Evolutionary conservation across 163 green algal species (phyloP), one percentile per base, ranked within the genome.

Genomic region (Prototheca wickerhamii): DNA sequence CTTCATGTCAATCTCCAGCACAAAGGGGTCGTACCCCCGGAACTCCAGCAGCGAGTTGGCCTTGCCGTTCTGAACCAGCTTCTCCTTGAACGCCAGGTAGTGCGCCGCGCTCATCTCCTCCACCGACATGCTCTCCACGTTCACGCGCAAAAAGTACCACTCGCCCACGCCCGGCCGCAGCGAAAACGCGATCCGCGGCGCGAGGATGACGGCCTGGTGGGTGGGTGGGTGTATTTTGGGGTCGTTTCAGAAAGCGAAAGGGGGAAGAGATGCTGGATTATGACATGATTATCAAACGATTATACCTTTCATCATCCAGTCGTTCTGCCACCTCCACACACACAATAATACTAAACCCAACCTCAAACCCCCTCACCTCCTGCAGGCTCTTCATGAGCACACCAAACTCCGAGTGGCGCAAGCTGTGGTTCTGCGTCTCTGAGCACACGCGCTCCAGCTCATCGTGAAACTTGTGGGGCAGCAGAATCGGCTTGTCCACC

Each of bases 51-150:
- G 15, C 42, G 29, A 1, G 53, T 37, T 37, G 28, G 53, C 53
- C 29, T 50, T 57, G 20, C 28, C 59, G 4, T 59, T 46, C 43
- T 61, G 59, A 17, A 74, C 68, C n/a, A 88, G 74, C 10, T 78
- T 76, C 70, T 91, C 85, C 62, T 92, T 92, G 69, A 91, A 85
- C 0, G 70, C 78, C 33, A 92, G 73, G 73, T 91, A 92, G 42
- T 84, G 62, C 6, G 68, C 65, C 1, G 72, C 65, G 2, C 52
- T 73, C 37, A 92, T 69, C 43, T 80, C 73, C 40, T 87, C 64
- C 23, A 81, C 79, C 2, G 59, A 56, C 69, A 91, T 76, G 51
- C 74, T 63, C n/a, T 86, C 72, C 18, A 65, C 64, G 44, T 79
- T 72, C 33, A 92, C 70, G 28, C 61, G 66, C 15, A 87, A 18